Evolutionary conservation across 176 grass and related monocot genomes (phyloP), one percentile per base, ranked within the genome.

Genomic region (Oryza brachyantha): DNA sequence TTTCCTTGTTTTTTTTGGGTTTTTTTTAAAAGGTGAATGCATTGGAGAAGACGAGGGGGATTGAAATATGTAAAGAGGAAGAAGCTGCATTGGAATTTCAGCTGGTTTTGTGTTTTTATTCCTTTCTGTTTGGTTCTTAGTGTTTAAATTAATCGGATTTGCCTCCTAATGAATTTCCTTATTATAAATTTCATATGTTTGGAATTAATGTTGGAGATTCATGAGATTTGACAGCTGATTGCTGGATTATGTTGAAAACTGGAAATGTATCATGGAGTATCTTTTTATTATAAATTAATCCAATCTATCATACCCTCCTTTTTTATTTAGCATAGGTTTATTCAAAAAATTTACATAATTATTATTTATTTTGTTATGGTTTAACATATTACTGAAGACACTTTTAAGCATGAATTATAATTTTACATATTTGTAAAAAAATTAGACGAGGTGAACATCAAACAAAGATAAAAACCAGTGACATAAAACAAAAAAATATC

Each of bases 1-100:
- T 64, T 14, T 19, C 28, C 70, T 29, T 72, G 75, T 58, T 29
- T 58, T 27, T 42, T 40, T 40, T 9, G 46, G 25, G 26, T 29
- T 31, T 13, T 16, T 46, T 46, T 68, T 68, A 19, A 24, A 25
- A 13, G 50, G 61, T 83, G 50, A 68, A 52, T 52, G 48, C 7
- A 79, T 72, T 48, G 8, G 3, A 22, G 0, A 21, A 21, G 2
- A 60, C 17, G 10, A 61, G 22, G 46, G 28, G 26, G 29, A 28
- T 10, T 27, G 67, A 31, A 74, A 76, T 88, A 70, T 80, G 57
- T 88, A 80, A 80, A 69, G 32, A 64, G 12, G 22, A 40, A 40
- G 27, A 29, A 64, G 42, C 24, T 57, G 54, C 86, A 64, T 84
- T 41, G 76, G 76, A 62, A 88, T 88, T 84, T 39, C 81, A 88